A percentile compares a stretch with the other conserved stretches of the same genome.
These are phyloP conservation scores for Rubia balearica DNA, from an alignment of 305 asterid species.

Conservation along the genomic window DNA sequence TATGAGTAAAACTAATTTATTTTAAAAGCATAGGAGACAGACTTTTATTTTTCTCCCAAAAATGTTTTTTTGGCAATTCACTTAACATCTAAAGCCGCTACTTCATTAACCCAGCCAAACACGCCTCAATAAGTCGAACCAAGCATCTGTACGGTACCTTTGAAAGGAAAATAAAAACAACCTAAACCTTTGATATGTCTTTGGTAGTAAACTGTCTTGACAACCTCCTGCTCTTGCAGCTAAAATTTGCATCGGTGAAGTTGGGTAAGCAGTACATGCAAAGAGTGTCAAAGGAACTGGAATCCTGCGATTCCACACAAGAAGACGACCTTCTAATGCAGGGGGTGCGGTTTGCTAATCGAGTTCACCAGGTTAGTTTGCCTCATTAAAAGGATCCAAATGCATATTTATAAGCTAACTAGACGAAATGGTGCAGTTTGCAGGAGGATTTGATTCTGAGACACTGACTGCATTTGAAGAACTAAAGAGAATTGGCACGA, in stretches of 20 bases:
- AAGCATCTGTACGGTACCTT: no score
- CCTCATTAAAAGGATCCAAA: not conserved
- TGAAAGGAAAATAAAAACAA: no score
- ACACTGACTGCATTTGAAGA: slow-evolving; percentile 24
- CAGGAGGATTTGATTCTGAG: slow-evolving; percentile 33
- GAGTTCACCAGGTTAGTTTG: slow-evolving; percentile 27
- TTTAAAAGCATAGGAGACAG: no score
- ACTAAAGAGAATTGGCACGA: slow-evolving; percentile 6
- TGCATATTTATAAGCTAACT: not conserved
- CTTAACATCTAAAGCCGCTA: no score
- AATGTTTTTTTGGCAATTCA: no score
- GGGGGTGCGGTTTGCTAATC: slow-evolving; percentile 26
- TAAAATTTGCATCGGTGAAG: slow-evolving; percentile 22
- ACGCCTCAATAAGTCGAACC: no score
- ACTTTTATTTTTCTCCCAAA: no score
- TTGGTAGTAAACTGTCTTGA: no score
- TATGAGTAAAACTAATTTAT: no score
- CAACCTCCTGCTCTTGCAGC: slow-evolving; percentile 12
- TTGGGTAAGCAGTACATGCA: slow-evolving; percentile 25
- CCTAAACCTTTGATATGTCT: no score
- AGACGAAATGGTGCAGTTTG: slow-evolving; percentile 17
- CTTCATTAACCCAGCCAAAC: no score
- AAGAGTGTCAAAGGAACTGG: slow-evolving; percentile 19
- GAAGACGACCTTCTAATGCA: slow-evolving; percentile 23
- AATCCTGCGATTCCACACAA: slow-evolving; percentile 11